Evolutionary conservation across 1,284 basidiomycete species (phyloP).

Genomic region (Ganoderma sp.): DNA sequence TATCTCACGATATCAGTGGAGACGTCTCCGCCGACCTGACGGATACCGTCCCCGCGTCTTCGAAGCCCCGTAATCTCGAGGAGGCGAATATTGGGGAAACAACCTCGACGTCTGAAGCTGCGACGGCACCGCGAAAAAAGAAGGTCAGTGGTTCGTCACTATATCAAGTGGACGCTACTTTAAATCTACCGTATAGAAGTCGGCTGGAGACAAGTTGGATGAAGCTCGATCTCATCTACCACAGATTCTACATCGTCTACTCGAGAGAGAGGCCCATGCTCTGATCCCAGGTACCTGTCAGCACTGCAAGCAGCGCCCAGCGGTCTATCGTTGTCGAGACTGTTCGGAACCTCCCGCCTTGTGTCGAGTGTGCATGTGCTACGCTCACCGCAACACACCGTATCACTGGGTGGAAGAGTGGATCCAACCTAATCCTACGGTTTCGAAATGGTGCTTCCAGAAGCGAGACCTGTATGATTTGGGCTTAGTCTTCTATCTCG

Average conservation of each 20-base stretch:
- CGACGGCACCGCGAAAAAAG: no score
- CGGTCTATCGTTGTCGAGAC: not conserved
- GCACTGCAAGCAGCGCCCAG: not conserved
- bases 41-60: no score
- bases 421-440: not conserved
- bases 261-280: not conserved
- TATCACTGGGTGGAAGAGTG: not conserved
- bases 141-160: no score
- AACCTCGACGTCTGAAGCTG: no score
- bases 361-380: not conserved
- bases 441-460: not conserved
- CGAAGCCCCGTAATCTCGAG: no score
- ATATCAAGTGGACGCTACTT: no score
- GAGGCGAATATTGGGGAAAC: no score
- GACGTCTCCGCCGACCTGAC: no score
- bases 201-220: not conserved
- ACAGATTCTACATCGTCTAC: not conserved
- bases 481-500: not conserved
- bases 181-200: no score
- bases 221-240: not conserved
- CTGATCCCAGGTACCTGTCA: not conserved
- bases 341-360: not conserved
- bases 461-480: not conserved
- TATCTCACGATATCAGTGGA: no score
- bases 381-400: not conserved